Percentiles rank a stretch among this genome's conserved stretches.
phyloP scores from a whole-genome alignment of 1,284 basidiomycete genomes.

The Cystobasidiaceae sp. region DNA sequence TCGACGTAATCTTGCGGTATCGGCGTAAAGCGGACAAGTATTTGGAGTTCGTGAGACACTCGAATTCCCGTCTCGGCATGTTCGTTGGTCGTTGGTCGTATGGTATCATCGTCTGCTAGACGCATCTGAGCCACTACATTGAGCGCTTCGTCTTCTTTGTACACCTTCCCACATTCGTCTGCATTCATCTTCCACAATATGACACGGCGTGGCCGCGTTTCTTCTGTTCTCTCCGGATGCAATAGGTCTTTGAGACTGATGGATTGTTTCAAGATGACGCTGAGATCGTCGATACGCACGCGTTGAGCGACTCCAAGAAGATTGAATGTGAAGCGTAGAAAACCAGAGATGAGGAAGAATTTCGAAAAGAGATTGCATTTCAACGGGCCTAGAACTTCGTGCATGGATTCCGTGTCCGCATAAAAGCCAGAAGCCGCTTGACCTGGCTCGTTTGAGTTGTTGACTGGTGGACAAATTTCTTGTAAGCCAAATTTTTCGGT shows the following conservation, averaged over 20 bases:
- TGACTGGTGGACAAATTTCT: too few relatives aligned
- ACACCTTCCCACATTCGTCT: conserved; percentile 6
- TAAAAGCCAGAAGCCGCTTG: conserved; percentile 26
- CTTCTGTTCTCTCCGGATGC: conserved; percentile 12
- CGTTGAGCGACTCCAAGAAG: conserved; percentile 14
- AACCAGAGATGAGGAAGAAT: conserved; percentile 25
- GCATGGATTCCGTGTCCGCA: conserved; percentile 21
- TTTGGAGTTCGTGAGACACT: conserved; percentile 22
- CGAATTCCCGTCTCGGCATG: conserved; percentile 19
- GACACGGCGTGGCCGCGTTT: conserved; percentile 17
- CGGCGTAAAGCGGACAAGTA: conserved; percentile 20
- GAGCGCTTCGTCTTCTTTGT: conserved; percentile 17
- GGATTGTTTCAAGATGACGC: conserved; percentile 21
- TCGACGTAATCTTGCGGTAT: conserved; percentile 3
- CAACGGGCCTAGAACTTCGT: conserved; percentile 28
- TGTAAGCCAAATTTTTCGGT: too few relatives aligned
- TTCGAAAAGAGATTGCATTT: conserved; percentile 21
- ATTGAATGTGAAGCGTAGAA: conserved; percentile 16
- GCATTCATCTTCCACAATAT: conserved; percentile 20
- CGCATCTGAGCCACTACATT: conserved; percentile 27
- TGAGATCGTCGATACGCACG: conserved; percentile 26
- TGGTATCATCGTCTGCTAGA: conserved; percentile 26
- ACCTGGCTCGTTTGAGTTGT: conserved; percentile 24
- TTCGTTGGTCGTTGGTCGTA: conserved; percentile 19
- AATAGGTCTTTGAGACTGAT: conserved; percentile 8